Base-by-base conservation (phyloP, 2,329 filamentous ascomycete genomes). In the Cryphonectria parasitica region DNA sequence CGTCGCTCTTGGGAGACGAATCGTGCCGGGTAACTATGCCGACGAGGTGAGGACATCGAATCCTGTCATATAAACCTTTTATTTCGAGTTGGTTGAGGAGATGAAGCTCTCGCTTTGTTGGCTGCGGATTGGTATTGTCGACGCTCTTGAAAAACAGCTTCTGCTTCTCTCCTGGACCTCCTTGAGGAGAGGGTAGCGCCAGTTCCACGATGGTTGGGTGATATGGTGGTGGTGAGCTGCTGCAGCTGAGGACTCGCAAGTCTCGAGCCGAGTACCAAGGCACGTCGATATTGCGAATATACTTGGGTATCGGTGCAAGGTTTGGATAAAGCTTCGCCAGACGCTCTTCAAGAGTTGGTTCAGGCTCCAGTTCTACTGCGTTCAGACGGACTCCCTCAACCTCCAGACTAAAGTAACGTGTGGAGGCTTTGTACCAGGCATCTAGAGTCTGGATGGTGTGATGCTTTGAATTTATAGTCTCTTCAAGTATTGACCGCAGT, bases 91-190 rank as follows among this genome's bases (percentile, higher is more conserved):
- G 58, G 15, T 43, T 22, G 15, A 69, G 31, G 17, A 66, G 64
- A 25, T 39, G 7, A 31, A 69, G 54, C 31, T 69, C 68, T 34
- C 68, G 39, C 36, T 66, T 69, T 17, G 58, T 69, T 10, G 68
- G 68, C 34, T 69, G 68, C 19, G 41, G 54, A 43, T 69, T 62
- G 63, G 56, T 25, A 7, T 69, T 69, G 17, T 69, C 68, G n/a
- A 69, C 63, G 25, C 63, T 62, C 36, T 69, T 66, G 54, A 69
- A 69, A 28, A 66, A 69, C 25, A 69, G 6, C 25, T 43, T 69
- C 17, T 39, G 36, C 4, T 52, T 36, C 22, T 60, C 22, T 39
- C 58, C 31, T 22, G 17, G 3, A 3, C 11, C 41, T 6, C 34
- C 66, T 28, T 58, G 25, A 43, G 62, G 11, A n/a, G 13, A 15